Conservation (phyloP, 163 green algal species). For the Coccomyxa subellipsoidea region DNA sequence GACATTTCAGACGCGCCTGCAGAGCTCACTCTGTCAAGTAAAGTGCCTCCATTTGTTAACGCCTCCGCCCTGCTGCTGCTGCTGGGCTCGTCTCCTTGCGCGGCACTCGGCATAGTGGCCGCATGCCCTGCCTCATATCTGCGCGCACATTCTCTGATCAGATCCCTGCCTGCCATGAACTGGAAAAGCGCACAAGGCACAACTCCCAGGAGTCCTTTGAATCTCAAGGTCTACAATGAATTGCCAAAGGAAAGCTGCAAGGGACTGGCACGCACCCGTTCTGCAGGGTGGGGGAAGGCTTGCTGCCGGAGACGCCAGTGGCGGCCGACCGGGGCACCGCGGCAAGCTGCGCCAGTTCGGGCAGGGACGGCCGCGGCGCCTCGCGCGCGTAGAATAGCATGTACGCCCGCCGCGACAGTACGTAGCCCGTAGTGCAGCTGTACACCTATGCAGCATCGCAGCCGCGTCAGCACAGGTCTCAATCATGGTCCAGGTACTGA, state of each 20-base stretch:
- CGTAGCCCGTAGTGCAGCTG: neutral
- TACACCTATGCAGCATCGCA: neutral
- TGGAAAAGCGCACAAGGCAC: no score
- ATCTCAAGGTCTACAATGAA: no score
- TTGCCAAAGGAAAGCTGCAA: neutral
- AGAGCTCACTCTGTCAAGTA: no score
- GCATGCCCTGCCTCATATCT: neutral
- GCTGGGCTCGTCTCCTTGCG: neutral
- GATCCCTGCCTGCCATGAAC: neutral
- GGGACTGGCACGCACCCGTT: neutral
- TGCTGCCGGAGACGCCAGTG: neutral
- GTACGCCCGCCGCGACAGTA: constrained; percentile 21
- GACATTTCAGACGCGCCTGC: no score
- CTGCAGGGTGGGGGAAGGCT: neutral
- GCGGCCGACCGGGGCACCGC: no score
- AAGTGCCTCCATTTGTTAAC: no score
- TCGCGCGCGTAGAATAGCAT: constrained; percentile 33
- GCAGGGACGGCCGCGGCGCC: constrained; percentile 2
- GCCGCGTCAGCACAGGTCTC: no score
- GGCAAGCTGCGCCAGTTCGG: neutral
- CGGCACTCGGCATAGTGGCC: neutral
- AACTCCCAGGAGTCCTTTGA: no score
- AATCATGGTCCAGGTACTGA: no score
- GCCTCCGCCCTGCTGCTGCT: no score
- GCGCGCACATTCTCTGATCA: neutral